phyloP scores from a whole-genome alignment of 163 green algal species.

The Coccomyxa subellipsoidea region DNA sequence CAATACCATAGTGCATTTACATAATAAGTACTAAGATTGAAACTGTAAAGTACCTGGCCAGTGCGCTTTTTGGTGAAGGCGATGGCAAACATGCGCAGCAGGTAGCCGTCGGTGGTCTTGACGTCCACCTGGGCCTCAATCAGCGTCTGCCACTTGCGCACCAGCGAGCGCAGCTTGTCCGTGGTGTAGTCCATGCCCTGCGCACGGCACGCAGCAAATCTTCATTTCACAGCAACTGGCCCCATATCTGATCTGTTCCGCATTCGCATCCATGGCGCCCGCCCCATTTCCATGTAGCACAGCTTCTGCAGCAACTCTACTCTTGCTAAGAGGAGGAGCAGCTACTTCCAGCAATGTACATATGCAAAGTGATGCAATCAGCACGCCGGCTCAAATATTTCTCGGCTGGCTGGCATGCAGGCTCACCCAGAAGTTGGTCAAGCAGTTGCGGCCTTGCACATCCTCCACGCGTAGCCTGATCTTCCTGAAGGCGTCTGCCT shows the following conservation, averaged over 20 bases:
- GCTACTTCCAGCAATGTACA: no score
- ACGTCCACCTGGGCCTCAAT: constrained; percentile 98
- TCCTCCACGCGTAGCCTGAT: constrained; percentile 95
- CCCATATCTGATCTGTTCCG: no score
- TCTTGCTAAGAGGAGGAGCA: no score
- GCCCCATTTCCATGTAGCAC: no score
- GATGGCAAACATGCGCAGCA: constrained; percentile 95
- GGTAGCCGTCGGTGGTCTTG: constrained; percentile 98
- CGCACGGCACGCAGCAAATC: not conserved
- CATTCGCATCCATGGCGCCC: no score
- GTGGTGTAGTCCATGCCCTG: constrained; percentile 99
- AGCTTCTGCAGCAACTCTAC: no score
- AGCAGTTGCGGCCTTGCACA: constrained; percentile 95
- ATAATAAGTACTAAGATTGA: no score
- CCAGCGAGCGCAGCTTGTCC: constrained; percentile 96
- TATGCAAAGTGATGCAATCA: not conserved
- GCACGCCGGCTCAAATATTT: no score
- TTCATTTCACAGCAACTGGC: no score
- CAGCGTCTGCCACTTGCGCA: constrained; percentile 98
- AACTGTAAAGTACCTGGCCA: no score
- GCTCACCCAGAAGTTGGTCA: constrained; percentile 96
- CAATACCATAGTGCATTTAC: no score
- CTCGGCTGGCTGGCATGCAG: not conserved
- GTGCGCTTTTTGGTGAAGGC: constrained; percentile 96
- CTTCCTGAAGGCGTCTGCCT: constrained; percentile 97